phyloP scores from a whole-genome alignment of 768 basidiomycete species.

The Lactifluus subvellereus region DNA sequence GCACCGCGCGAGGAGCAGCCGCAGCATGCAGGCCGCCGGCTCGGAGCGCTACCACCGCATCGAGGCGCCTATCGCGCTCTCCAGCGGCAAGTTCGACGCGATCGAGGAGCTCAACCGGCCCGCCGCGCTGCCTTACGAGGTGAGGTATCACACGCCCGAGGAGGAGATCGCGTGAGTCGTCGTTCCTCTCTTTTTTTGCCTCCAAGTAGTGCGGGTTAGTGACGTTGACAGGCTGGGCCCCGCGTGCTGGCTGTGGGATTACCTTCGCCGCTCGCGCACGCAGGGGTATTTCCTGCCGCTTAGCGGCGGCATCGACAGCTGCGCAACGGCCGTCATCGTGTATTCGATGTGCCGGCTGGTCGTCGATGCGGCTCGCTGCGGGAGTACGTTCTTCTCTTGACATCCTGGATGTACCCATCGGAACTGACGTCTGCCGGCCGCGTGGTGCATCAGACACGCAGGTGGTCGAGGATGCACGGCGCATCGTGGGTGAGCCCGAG shows the following conservation, averaged over 20 bases:
- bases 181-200: not conserved
- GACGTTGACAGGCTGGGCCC: slow-evolving; percentile 68
- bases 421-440: not conserved
- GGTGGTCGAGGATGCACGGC: slow-evolving; percentile 85
- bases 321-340: slow-evolving; percentile 93
- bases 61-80: slow-evolving; percentile 74
- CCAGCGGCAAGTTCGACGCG: slow-evolving; percentile 66
- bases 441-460: slow-evolving; percentile 49
- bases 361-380: slow-evolving; percentile 63
- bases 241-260: slow-evolving; percentile 99
- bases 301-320: slow-evolving; percentile 95
- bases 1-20: slow-evolving; percentile 75
- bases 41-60: slow-evolving; percentile 75
- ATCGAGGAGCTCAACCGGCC: slow-evolving; percentile 32
- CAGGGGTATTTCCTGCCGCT: slow-evolving; percentile 95
- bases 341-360: slow-evolving; percentile 96
- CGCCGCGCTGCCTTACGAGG: slow-evolving; percentile 35
- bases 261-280: slow-evolving; percentile 85
- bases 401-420: no score
- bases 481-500: slow-evolving; percentile 80
- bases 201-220: not conserved
- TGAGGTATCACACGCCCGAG: slow-evolving; percentile 80
- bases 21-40: slow-evolving; percentile 84
- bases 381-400: slow-evolving; percentile 46
- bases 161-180: slow-evolving; percentile 87